phyloP scores from a whole-genome alignment of 352 stramenopile species.

The Pythium utonaiense region DNA sequence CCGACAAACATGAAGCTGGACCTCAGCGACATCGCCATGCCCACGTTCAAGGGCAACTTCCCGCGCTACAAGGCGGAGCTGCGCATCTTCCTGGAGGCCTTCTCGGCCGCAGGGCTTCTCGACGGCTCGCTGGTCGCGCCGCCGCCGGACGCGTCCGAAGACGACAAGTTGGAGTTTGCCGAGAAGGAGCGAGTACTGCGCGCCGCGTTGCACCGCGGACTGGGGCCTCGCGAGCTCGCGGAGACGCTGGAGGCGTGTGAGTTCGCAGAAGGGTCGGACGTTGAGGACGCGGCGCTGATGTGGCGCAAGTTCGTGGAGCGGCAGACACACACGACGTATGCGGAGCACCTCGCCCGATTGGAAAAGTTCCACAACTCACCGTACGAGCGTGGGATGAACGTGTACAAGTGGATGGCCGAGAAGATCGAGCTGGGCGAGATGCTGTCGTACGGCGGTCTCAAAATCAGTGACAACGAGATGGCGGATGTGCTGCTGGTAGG shows the following conservation, averaged over 20 bases:
- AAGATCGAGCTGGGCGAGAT: conserved; percentile 20
- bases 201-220: conserved; percentile 15
- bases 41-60: conserved; percentile 19
- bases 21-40: conserved; percentile 15
- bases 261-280: not conserved
- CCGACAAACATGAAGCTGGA: conserved; percentile 1
- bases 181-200: conserved; percentile 15
- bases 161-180: conserved; percentile 10
- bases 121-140: conserved; percentile 12
- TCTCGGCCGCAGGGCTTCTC: conserved; percentile 11
- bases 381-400: conserved; percentile 20
- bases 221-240: conserved; percentile 9
- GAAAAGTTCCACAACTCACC: conserved; percentile 17
- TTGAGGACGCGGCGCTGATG: conserved; percentile 5
- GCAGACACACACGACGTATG: conserved; percentile 20
- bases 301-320: conserved; percentile 15
- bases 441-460: conserved; percentile 18
- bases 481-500: conserved; percentile 19
- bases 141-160: conserved; percentile 2
- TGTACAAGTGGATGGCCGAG: conserved; percentile 22
- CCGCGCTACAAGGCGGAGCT: conserved; percentile 22
- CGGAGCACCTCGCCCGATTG: conserved; percentile 15
- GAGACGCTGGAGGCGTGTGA: conserved; percentile 13
- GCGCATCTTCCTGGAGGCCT: conserved; percentile 15
- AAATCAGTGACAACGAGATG: conserved; percentile 20